Conservation (phyloP, 352 stramenopile species). For the Phytophthora colocasiae region DNA sequence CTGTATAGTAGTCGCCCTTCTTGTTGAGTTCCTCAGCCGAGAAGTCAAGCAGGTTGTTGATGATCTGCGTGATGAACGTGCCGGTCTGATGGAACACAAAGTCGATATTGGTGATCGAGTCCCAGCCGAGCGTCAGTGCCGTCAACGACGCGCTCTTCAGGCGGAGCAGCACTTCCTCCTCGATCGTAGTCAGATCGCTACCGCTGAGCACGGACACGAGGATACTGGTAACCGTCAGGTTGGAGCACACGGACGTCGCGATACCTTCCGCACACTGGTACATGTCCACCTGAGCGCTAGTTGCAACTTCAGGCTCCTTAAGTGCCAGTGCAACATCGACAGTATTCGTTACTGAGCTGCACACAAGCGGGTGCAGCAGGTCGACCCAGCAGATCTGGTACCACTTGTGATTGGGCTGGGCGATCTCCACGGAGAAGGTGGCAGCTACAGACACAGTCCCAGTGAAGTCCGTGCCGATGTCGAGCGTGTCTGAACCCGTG, state of each 20-base stretch:
- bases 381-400: conserved; percentile 68
- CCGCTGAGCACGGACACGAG: conserved; percentile 43
- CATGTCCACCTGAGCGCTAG: conserved; percentile 48
- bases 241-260: conserved; percentile 51
- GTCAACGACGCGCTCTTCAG: conserved; percentile 45
- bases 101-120: conserved; percentile 60
- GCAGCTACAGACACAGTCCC: conserved; percentile 40
- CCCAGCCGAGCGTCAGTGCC: conserved; percentile 43
- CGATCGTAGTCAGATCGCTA: conserved; percentile 47
- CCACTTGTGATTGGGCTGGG: conserved; percentile 65
- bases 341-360: conserved; percentile 38
- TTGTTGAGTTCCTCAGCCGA: conserved; percentile 65
- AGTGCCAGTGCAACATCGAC: conserved; percentile 49
- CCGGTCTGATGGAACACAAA: conserved; percentile 53
- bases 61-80: conserved; percentile 52
- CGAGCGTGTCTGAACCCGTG: conserved; percentile 42
- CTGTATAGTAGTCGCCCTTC: conserved; percentile 67
- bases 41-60: conserved; percentile 57
- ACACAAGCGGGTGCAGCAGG: conserved; percentile 47
- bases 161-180: conserved; percentile 31
- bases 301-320: conserved; percentile 39
- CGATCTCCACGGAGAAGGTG: conserved; percentile 53
- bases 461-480: conserved; percentile 56
- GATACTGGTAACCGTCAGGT: conserved; percentile 56
- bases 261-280: conserved; percentile 41